Evolutionary conservation across 441 rosid genomes (phyloP).

Genomic region (Adansonia rubrostipa): DNA sequence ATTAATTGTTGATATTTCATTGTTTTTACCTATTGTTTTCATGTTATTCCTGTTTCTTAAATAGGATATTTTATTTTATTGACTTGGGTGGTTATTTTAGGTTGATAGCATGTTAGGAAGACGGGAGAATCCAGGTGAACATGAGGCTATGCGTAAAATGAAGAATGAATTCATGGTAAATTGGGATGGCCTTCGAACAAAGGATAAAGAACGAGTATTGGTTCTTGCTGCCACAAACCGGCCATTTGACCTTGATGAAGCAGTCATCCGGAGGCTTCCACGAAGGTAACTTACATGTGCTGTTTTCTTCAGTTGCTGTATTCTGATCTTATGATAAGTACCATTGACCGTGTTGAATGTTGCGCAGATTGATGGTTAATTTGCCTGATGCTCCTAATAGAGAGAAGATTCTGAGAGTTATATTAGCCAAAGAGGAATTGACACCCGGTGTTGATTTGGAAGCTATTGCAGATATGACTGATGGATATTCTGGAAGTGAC

Average conservation of each 20-base stretch:
- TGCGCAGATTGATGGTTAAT: constrained; percentile 90
- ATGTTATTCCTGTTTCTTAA: neutral
- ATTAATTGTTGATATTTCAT: neutral
- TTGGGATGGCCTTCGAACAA: constrained; percentile 98
- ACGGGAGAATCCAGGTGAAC: constrained; percentile 98
- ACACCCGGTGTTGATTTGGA: constrained; percentile 71
- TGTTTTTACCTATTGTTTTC: constrained; percentile 7
- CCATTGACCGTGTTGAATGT: constrained; percentile 19
- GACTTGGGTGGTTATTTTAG: constrained; percentile 43
- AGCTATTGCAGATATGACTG: constrained; percentile 88
- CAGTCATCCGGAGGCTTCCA: constrained; percentile 98
- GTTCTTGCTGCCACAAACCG: constrained; percentile 98
- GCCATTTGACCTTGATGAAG: constrained; percentile 99
- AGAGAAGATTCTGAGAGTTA: constrained; percentile 77
- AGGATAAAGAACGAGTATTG: constrained; percentile 91
- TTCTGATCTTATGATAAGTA: neutral
- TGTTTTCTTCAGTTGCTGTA: neutral
- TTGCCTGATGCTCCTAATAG: constrained; percentile 88
- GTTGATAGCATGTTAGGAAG: constrained; percentile 99
- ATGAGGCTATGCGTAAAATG: constrained; percentile 99
- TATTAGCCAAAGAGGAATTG: constrained; percentile 88
- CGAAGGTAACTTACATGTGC: constrained; percentile 59
- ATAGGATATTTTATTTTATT: neutral
- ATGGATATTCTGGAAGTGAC: constrained; percentile 99
- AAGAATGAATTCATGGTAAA: constrained; percentile 98